Evolutionary conservation across 73 alveolate genomes (phyloP).

Genomic region (Stentor roeselii): DNA sequence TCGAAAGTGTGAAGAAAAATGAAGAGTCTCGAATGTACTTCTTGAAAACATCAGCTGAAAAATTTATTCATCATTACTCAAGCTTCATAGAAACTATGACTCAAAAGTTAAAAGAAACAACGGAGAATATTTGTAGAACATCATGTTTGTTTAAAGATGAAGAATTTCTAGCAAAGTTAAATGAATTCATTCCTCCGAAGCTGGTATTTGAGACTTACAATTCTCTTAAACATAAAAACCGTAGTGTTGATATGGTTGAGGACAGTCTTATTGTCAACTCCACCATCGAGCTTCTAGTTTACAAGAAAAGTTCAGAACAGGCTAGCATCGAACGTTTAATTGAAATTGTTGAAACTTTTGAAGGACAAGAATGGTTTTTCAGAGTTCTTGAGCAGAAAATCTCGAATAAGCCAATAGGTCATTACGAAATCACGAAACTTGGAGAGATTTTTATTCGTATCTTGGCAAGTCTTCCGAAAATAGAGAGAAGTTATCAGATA

Average conservation of each 20-base stretch:
- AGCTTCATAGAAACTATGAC: neutral
- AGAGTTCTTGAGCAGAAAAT: neutral
- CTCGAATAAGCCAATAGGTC: neutral
- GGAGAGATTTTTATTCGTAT: neutral
- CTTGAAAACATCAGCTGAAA: neutral
- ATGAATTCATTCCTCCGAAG: neutral
- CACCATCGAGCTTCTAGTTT: neutral
- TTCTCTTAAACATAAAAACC: too few relatives aligned
- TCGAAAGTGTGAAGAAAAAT: too few relatives aligned
- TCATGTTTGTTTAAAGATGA: neutral
- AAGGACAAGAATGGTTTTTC: neutral
- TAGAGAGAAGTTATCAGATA: neutral
- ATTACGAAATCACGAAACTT: neutral
- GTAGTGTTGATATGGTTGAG: neutral
- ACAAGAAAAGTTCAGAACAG: neutral
- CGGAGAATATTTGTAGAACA: neutral
- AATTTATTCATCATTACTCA: too few relatives aligned
- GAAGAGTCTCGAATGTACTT: neutral
- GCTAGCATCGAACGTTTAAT: neutral
- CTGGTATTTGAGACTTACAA: neutral
- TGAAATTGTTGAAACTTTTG: neutral
- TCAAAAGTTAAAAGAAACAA: neutral
- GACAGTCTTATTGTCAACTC: too few relatives aligned
- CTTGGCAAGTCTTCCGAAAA: neutral
- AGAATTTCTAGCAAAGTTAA: neutral